Conservation (phyloP, 179 eudicot species). For the Amaranthus tricolor region DNA sequence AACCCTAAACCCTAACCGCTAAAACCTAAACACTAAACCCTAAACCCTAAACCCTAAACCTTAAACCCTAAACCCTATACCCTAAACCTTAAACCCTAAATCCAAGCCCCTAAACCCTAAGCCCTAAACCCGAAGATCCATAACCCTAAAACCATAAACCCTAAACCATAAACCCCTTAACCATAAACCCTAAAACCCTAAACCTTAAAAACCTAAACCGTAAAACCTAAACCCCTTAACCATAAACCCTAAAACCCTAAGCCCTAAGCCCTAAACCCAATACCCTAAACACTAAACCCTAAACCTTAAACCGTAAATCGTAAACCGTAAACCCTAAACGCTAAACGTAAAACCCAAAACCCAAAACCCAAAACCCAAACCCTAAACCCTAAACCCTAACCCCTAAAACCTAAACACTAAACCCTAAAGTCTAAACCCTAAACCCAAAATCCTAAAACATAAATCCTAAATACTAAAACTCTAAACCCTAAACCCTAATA, state of each 20-base stretch:
- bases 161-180: conserved; percentile 19
- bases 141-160: no score
- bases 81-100: no score
- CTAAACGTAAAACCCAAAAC: no score
- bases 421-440: conserved; percentile 7
- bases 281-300: conserved; percentile 16
- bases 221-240: not conserved
- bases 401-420: conserved; percentile 5
- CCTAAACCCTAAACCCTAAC: not conserved
- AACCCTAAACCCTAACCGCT: no score
- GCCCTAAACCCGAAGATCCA: conserved; percentile 2
- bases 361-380: not conserved
- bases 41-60: no score
- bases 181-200: no score
- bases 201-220: conserved; percentile 3
- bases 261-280: conserved; percentile 12
- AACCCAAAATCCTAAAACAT: conserved; percentile 7
- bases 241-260: conserved; percentile 17
- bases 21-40: no score
- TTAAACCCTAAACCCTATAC: no score
- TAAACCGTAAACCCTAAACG: conserved; percentile 11
- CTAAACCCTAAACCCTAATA: conserved; percentile 12
- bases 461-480: conserved; percentile 9
- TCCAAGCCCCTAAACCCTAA: no score
- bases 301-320: not conserved